Conservation (phyloP, 768 basidiomycete genomes). For the Hydnum rufescens region DNA sequence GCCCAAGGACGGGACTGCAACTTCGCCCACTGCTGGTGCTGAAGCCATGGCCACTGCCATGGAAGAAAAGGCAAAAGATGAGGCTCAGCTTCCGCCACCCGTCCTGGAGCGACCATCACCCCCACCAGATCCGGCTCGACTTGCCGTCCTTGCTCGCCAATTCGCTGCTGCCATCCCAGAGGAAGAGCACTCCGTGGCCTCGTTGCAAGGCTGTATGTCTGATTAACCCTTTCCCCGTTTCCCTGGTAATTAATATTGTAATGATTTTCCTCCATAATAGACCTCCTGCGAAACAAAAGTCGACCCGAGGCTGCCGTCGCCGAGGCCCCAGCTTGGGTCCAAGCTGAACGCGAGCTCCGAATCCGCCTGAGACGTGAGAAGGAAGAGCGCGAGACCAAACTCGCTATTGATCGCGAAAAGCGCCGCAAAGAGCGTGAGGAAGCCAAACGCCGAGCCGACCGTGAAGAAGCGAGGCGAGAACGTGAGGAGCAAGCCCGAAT, state of each 20-base stretch:
- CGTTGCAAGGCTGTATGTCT: conserved; percentile 72
- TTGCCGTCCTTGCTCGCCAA: conserved; percentile 47
- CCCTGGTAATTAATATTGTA: neutral
- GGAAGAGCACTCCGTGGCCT: conserved; percentile 74
- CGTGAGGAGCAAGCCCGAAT: neutral
- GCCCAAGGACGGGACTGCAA: neutral
- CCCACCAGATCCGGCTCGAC: conserved; percentile 41
- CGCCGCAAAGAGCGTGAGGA: neutral
- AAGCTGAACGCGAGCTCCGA: neutral
- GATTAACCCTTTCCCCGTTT: neutral
- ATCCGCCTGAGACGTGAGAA: neutral
- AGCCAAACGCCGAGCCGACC: neutral
- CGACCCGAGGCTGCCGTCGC: conserved; percentile 10
- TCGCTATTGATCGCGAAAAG: conserved; percentile 1
- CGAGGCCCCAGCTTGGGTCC: conserved; percentile 1
- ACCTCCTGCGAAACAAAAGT: neutral
- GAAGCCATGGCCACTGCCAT: conserved; percentile 9
- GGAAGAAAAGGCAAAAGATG: conserved; percentile 14
- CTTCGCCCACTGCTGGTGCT: conserved; percentile 7
- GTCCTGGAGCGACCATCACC: conserved; percentile 41
- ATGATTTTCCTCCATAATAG: neutral
- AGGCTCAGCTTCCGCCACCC: conserved; percentile 29
- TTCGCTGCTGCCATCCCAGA: conserved; percentile 74
- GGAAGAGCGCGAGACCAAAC: neutral
- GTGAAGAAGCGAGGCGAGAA: neutral